Evolutionary conservation across 2,329 filamentous ascomycete species (phyloP), one percentile per base, ranked within the genome.

Genomic region (Gaeumannomyces tritici): DNA sequence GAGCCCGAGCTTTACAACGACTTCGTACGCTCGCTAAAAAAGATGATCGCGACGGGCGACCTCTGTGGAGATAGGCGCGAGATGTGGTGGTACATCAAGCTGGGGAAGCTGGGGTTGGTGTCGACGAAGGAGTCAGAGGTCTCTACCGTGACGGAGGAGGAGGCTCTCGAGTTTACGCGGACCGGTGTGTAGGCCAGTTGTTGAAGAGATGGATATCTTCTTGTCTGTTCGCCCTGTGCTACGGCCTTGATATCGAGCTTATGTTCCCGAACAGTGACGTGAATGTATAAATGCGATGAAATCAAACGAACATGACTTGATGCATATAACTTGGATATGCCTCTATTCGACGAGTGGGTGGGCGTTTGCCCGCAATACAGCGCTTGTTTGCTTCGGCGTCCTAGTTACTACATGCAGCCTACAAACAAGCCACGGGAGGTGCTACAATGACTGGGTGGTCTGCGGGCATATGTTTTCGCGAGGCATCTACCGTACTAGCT

Each of bases 11-110:
- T 90, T 31, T 99, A 90, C 74, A 97, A 98, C 70, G 78, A 81
- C 0, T 89, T 93, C 66, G 69, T 96, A 55, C 78, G 73, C 55
- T 80, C 82, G 42, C 74, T 98, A 68, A 98, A 97, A 78, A 79
- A 79, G 66, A 85, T 86, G 62, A 72, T 97, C 1, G 73, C 92
- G 9, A 82, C 79, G 0, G 89, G 86, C 0, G 82, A 89, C 67
- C 75, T 97, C 3, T 86, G 87, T 51, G 92, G 91, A 0, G 89
- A 96, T 68, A 79, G 91, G 62, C 83, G 83, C 65, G 91, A 96
- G 70, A 86, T 97, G 76, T 97, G 92, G 92, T 89, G 85, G 77
- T 79, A 83, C 67, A 76, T 96, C 28, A 81, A 88, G 67, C 83
- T 79, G 63, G 83, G 81, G 55, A 84, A 79, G 67, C 75, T 96